Base-by-base conservation (phyloP, 2,329 filamentous ascomycete species). In the Aspergillus costaricaensis region DNA sequence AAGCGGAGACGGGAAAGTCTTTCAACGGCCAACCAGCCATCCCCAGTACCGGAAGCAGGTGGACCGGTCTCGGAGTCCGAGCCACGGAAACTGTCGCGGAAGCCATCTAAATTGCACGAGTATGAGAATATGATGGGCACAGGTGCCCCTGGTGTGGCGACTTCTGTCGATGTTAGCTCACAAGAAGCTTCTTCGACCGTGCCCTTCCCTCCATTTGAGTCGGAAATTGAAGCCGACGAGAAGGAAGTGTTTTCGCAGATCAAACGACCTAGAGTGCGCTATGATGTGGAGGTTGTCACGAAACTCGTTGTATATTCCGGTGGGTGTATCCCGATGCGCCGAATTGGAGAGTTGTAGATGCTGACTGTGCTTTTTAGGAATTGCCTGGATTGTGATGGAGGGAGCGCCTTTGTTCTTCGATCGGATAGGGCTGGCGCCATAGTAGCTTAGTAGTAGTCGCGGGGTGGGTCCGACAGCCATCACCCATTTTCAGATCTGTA, bases 241-340 rank as follows among this genome's bases (percentile, higher is more conserved):
- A 85, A 83, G 67, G 90, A 96, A 73, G 88, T 98, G 75, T 97
- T 98, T 76, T 89, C 88, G 48, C 87, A 85, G 72, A 82, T 98
- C 58, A 88, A 92, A 64, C 91, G 90, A 77, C 92, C 95, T 52
- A 87, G 95, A 67, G 93, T 97, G 61, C 84, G 93, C 68, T 99
- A 98, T 72, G 95, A 99, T 77, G 94, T 98, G n/a, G 95, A 99
- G 77, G 94, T 99, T 41, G 90, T 99, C 39, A 98, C 95, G 5
- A 98, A 97, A 79, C 78, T 99, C 62, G 90, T 99, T 69, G 92
- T 99, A 23, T 99, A 99, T 79, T 85, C 90, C 61, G 95, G 94
- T 92, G 79, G 76, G 87, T 79, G 15, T 5, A 12, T 30, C 23
- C 41, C 7, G n/a, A 27, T 51, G 60, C 52, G 25, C 38, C 43